Base-by-base conservation (phyloP, 768 basidiomycete species). In the Phylloporus scabripes region DNA sequence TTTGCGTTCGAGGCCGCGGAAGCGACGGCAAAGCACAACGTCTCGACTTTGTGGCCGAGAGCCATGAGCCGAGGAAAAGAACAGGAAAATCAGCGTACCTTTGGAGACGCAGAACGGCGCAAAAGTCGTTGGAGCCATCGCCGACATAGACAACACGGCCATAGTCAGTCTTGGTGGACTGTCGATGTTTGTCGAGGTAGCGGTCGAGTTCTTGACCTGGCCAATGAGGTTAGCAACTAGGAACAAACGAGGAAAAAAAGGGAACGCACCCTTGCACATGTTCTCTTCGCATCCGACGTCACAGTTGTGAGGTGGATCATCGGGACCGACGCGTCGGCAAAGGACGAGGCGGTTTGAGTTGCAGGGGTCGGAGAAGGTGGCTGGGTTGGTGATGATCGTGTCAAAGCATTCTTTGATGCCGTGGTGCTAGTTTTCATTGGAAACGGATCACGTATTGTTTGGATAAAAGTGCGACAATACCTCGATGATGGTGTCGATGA, bases 71-170 rank as follows among this genome's bases (percentile, higher is more conserved):
- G 15, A 31, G 29, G 1, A 17, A 12, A 17, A n/a, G 29, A 15
- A 7, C 7, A 14, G 8, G 10, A 14, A 12, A 15, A 14, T 7
- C 32, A n/a, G 44, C 57, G 59, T 50, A 89, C 86, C 77, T 78
- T 69, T 86, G 74, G 45, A 98, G 73, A 44, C 85, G 82, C 39
- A 97, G 71, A 46, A 92, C 76, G 4, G 95, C 93, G 65, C 96
- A 99, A 64, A 92, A 95, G 66, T 99, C 96, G 66, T 98, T 98
- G 14, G 77, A 74, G 1, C 96, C 96, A 59, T 99, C 96, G 14
- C 96, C 96, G 52, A 98, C 76, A 65, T 96, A 99, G 38, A 89
- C 74, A 56, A 96, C 74, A 32, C 86, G 81, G 52, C 93, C 87
- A 60, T 76, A 97, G 1, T 71, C 63, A 14, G 77, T 72, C 9